phyloP scores from a whole-genome alignment of 1,139 yeast genomes.

The Debaryomyces subglobosus region DNA sequence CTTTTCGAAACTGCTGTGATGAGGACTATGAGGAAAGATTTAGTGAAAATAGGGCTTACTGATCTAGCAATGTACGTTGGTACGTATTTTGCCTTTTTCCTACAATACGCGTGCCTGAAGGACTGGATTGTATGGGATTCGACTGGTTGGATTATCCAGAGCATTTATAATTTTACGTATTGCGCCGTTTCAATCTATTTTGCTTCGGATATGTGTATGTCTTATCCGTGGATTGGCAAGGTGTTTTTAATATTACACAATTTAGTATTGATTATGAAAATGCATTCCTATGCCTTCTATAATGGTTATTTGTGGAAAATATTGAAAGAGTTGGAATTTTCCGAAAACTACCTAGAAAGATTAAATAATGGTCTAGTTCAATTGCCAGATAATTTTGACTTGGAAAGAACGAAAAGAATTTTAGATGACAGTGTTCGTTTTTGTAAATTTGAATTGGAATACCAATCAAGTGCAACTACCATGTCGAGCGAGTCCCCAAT shows the following conservation, averaged over 20 bases:
- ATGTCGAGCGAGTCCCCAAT: constrained; percentile 18
- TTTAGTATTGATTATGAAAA: constrained; percentile 87
- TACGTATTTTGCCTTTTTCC: constrained; percentile 55
- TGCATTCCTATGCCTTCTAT: constrained; percentile 87
- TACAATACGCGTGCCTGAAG: constrained; percentile 55
- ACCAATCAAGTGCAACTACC: constrained; percentile 41
- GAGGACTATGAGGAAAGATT: constrained; percentile 52
- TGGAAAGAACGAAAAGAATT: constrained; percentile 28
- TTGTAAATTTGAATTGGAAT: constrained; percentile 63
- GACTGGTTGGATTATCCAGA: constrained; percentile 64
- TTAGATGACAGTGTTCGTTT: constrained; percentile 56
- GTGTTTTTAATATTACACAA: constrained; percentile 82
- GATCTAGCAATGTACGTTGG: constrained; percentile 72
- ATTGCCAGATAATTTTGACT: constrained; percentile 25
- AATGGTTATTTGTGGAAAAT: constrained; percentile 86
- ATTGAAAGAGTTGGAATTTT: constrained; percentile 54
- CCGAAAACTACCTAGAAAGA: constrained; percentile 36
- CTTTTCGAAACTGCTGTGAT: constrained; percentile 54
- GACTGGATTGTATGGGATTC: constrained; percentile 56
- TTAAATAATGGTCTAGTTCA: constrained; percentile 18
- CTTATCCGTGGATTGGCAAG: constrained; percentile 85
- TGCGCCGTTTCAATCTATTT: constrained; percentile 53
- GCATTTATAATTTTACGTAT: constrained; percentile 54
- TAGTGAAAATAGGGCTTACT: constrained; percentile 64
- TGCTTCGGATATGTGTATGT: constrained; percentile 47